Evolutionary conservation across 805 yeast species (phyloP).

Genomic region (Saccharomycopsis sp.): DNA sequence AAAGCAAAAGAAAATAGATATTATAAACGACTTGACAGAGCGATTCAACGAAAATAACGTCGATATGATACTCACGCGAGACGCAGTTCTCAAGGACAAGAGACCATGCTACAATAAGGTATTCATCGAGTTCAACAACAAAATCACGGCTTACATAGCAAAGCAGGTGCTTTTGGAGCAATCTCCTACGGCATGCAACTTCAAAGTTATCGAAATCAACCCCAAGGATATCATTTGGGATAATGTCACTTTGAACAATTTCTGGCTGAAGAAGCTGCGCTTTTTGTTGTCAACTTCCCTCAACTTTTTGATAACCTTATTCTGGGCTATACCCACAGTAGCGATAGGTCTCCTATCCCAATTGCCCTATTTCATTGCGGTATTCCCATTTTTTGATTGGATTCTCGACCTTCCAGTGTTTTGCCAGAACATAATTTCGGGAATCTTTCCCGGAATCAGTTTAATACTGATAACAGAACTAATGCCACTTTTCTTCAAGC

Average conservation of each 20-base stretch:
- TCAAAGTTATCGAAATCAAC: slow-evolving; percentile 45
- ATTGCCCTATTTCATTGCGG: slow-evolving; percentile 52
- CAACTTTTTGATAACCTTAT: slow-evolving; percentile 42
- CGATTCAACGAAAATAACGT: slow-evolving; percentile 6
- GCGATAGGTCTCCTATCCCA: slow-evolving; percentile 72
- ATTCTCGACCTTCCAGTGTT: slow-evolving; percentile 47
- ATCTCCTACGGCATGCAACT: slow-evolving; percentile 36
- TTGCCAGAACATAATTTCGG: slow-evolving; percentile 47
- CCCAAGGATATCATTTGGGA: slow-evolving; percentile 70
- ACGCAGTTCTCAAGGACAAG: slow-evolving; percentile 11
- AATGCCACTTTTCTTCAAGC: slow-evolving; percentile 52
- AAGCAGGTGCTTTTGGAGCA: slow-evolving; percentile 49
- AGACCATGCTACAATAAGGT: slow-evolving; percentile 33
- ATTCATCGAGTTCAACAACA: slow-evolving; percentile 56
- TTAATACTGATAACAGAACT: slow-evolving; percentile 56
- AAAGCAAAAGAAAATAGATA: background rate
- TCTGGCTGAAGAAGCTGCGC: slow-evolving; percentile 33
- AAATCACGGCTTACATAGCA: slow-evolving; percentile 54
- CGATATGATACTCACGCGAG: slow-evolving; percentile 4
- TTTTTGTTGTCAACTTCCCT: slow-evolving; percentile 38
- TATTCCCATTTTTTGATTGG: slow-evolving; percentile 57
- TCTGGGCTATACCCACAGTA: slow-evolving; percentile 81
- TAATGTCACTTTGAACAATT: slow-evolving; percentile 40
- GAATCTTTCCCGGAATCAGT: slow-evolving; percentile 60
- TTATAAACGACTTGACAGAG: background rate